Base-by-base conservation (phyloP, 2,329 filamentous ascomycete species). In the Chaetomiaceae sp. region DNA sequence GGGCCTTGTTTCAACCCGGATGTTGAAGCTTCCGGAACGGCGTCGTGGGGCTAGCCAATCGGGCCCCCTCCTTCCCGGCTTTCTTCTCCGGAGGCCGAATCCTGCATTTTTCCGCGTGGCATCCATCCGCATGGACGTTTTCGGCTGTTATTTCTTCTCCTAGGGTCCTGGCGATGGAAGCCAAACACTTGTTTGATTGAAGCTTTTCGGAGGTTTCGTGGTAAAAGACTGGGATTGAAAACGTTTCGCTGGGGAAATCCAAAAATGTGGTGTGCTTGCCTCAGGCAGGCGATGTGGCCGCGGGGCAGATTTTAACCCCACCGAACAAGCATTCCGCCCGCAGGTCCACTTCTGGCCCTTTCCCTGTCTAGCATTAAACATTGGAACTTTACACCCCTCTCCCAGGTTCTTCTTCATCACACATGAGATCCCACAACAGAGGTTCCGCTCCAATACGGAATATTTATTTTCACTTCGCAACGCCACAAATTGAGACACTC, bases 1-100 rank as follows among this genome's bases (percentile, higher is more conserved):
- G 16, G 50, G 44, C 34, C 25, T 27, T 50, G 48, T 56, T 54
- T 54, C 51, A 48, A 43, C 39, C 41, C 51, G 51, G 48, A 53
- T 45, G 45, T 25, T 43, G 35, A 35, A 38, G 23, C 5, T 45
- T 53, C 46, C 51, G 46, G 42, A 3, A 5, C 1, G 13, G 19
- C n/a, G 31, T 38, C 19, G 13, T 21, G 9, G 5, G n/a, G 30
- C 9, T 12, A 44, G 50, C 44, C 50, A 52, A 48, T 52, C 25
- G 39, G 30, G 21, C 21, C 5, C 14, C 20, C 6, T 31, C 39
- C 13, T 1, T 12, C 34, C 27, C 25, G 23, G 14, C 17, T 1
- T n/a, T 14, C 12, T 33, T 21, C 45, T 12, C 31, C n/a, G n/a
- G n/a, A 31, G 37, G 19, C 34, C 21, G 37, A 42, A 23, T 1